Conservation (phyloP, 1,284 basidiomycete genomes). For the Albatrellus sp. region DNA sequence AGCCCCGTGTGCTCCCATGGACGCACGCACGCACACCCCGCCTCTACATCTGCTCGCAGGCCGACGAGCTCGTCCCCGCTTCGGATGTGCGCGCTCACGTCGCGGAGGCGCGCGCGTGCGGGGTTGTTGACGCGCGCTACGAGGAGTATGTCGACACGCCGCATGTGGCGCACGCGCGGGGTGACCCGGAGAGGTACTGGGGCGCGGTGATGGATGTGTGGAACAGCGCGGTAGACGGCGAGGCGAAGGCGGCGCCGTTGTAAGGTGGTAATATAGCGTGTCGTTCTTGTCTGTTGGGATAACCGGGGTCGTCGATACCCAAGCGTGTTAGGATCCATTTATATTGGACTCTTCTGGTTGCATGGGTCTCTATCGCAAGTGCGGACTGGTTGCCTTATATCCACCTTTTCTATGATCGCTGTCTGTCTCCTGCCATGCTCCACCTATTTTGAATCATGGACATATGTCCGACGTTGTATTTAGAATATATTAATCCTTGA, state of each 20-base stretch:
- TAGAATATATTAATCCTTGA: too few relatives aligned
- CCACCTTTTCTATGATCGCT: too few relatives aligned
- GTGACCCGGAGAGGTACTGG: slow-evolving; percentile 39
- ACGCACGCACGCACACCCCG: slow-evolving; percentile 28
- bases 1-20: slow-evolving; percentile 31
- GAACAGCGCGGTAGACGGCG: slow-evolving; percentile 11
- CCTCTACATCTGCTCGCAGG: slow-evolving; percentile 41
- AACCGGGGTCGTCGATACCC: too few relatives aligned
- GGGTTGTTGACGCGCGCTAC: slow-evolving; percentile 24
- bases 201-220: slow-evolving; percentile 25
- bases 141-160: slow-evolving; percentile 33
- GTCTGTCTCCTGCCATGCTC: too few relatives aligned
- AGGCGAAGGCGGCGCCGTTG: not conserved
- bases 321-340: too few relatives aligned
- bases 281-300: too few relatives aligned
- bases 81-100: slow-evolving; percentile 31
- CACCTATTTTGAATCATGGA: too few relatives aligned
- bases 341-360: too few relatives aligned
- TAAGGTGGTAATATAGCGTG: too few relatives aligned
- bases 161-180: slow-evolving; percentile 44
- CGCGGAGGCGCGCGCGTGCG: slow-evolving; percentile 17
- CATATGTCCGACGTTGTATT: too few relatives aligned
- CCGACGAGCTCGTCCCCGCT: slow-evolving; percentile 32
- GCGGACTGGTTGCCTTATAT: too few relatives aligned
- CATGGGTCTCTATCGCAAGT: too few relatives aligned